Evolutionary conservation across 257 asterid genomes (phyloP).

Genomic region (Solanum phureja): DNA sequence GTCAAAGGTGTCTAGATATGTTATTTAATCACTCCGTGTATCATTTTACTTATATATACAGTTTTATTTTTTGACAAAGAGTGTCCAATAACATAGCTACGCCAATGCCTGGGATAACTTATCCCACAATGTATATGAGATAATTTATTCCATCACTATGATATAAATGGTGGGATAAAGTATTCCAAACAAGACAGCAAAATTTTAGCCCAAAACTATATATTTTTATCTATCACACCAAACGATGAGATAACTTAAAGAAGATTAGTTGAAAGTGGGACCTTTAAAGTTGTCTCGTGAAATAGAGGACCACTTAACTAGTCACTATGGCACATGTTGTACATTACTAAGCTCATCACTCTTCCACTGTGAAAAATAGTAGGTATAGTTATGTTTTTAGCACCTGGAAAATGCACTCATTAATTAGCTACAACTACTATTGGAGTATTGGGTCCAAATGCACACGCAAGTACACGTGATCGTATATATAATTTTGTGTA

Average conservation of each 20-base stretch:
- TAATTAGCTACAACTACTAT: not conserved
- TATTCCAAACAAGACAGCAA: not conserved
- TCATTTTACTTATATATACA: no score
- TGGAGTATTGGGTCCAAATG: not conserved
- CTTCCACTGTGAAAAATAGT: not conserved
- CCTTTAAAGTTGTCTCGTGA: not conserved
- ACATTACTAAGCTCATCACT: not conserved
- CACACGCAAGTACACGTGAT: not conserved
- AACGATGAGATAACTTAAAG: not conserved
- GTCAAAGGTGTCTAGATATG: no score
- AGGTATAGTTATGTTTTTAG: not conserved
- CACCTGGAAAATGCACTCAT: constrained; percentile 1
- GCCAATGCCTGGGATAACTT: no score
- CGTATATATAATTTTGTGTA: not conserved
- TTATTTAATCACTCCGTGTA: no score
- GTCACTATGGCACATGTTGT: not conserved
- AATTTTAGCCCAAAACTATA: not conserved
- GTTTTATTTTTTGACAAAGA: no score
- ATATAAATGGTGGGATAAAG: no score
- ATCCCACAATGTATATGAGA: no score
- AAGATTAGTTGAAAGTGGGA: constrained; percentile 4
- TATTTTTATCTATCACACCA: not conserved
- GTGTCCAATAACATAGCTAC: no score
- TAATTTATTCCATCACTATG: no score
- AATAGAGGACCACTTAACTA: not conserved